Evolutionary conservation across 2,329 filamentous ascomycete species (phyloP).

Genomic region (Aspergillus tubingensis): DNA sequence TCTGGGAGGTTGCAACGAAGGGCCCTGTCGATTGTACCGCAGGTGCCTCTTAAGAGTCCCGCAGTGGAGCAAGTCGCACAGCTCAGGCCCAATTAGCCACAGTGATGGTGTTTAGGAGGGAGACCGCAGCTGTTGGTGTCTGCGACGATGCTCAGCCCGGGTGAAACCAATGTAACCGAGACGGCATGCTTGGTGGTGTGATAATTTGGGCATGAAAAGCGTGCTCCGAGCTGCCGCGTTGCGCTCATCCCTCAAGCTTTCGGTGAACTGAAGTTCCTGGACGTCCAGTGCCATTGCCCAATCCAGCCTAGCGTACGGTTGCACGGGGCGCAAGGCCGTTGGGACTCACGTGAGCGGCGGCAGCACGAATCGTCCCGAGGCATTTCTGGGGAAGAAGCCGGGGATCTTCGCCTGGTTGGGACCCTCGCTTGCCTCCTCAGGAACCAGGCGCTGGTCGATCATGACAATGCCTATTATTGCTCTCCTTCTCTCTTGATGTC

Average conservation of each 20-base stretch:
- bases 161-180: neutral
- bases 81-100: neutral
- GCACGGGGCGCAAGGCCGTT: neutral
- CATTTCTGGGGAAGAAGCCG: conserved; percentile 29
- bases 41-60: conserved; percentile 5
- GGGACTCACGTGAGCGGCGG: conserved; percentile 21
- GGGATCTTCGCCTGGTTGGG: conserved; percentile 11
- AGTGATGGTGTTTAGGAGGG: neutral
- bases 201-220: neutral
- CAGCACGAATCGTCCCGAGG: conserved; percentile 24
- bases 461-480: neutral
- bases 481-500: neutral
- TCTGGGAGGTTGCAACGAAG: conserved; percentile 12
- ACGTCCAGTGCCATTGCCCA: neutral
- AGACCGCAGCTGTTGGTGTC: neutral
- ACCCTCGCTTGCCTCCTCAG: neutral
- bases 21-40: neutral
- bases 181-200: neutral
- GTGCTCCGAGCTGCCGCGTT: conserved; percentile 29
- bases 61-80: conserved; percentile 15
- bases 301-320: neutral
- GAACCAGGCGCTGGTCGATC: neutral
- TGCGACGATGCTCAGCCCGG: neutral
- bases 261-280: neutral
- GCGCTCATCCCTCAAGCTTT: conserved; percentile 16